These are phyloP conservation scores for Aspergillus sp. DNA, from an alignment of 2,329 filamentous ascomycete species.

Conservation along the genomic window DNA sequence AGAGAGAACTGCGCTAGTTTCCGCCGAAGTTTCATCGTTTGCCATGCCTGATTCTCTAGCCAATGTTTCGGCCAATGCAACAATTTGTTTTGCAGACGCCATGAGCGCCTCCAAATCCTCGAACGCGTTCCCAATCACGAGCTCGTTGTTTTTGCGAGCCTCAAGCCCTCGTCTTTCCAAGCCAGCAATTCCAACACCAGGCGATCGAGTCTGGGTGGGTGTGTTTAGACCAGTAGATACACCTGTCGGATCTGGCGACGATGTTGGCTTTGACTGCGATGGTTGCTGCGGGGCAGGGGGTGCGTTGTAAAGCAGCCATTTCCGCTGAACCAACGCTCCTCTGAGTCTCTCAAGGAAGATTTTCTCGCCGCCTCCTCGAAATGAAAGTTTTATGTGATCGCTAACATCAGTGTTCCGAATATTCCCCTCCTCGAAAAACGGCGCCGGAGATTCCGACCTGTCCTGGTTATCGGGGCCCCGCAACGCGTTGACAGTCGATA, in stretches of 20 bases:
- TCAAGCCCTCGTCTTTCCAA: slow-evolving; percentile 83
- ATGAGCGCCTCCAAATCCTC: slow-evolving; percentile 95
- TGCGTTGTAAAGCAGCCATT: slow-evolving; percentile 90
- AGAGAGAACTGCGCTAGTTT: slow-evolving; percentile 72
- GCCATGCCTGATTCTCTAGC: slow-evolving; percentile 64
- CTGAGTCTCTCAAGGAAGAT: slow-evolving; percentile 89
- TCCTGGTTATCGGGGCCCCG: slow-evolving; percentile 24
- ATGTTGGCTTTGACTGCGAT: slow-evolving; percentile 32
- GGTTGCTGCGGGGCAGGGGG: slow-evolving; percentile 78
- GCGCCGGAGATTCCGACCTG: slow-evolving; percentile 76
- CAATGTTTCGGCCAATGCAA: slow-evolving; percentile 87
- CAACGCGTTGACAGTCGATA: slow-evolving; percentile 58
- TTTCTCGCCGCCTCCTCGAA: slow-evolving; percentile 83
- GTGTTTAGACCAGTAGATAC: slow-evolving; percentile 21
- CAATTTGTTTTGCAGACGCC: slow-evolving; percentile 95
- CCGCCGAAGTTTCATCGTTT: slow-evolving; percentile 60
- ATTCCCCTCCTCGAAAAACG: slow-evolving; percentile 53
- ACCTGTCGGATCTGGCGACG: slow-evolving; percentile 29
- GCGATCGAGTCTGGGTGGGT: slow-evolving; percentile 40
- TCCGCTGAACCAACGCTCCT: slow-evolving; percentile 82
- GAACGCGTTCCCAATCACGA: slow-evolving; percentile 89
- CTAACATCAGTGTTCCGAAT: slow-evolving; percentile 58
- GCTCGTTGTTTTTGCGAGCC: slow-evolving; percentile 86
- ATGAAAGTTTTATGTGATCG: slow-evolving; percentile 87
- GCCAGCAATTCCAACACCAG: slow-evolving; percentile 84